A percentile compares a stretch with the other conserved stretches of the same genome.
Conservation (phyloP, 2,329 filamentous ascomycete genomes). For the Metarhizium album region DNA sequence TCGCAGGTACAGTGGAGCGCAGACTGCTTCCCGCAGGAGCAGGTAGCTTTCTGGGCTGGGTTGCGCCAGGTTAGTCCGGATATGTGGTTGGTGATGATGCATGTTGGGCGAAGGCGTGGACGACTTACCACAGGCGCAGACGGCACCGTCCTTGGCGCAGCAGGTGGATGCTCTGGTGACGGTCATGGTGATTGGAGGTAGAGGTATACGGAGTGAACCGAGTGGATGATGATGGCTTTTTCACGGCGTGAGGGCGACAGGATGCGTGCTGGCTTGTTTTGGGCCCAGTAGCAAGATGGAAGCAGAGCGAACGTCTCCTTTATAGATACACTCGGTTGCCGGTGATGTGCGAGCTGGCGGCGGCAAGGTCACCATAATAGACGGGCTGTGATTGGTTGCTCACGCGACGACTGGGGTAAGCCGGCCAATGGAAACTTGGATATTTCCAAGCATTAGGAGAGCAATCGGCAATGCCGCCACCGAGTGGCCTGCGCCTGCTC, state of each 20-base stretch:
- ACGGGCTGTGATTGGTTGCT: conserved; percentile 8
- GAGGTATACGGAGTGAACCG: background rate
- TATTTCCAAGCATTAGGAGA: conserved; percentile 11
- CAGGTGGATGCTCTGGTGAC: conserved; percentile 36
- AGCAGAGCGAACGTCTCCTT: conserved; percentile 6
- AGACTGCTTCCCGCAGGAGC: conserved; percentile 82
- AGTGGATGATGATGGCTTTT: background rate
- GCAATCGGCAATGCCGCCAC: background rate
- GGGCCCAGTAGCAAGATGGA: background rate
- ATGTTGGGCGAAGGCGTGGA: background rate
- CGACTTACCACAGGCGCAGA: conserved; percentile 47
- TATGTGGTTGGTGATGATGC: background rate
- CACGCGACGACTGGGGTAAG: background rate
- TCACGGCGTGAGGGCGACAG: background rate
- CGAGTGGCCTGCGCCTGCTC: no score
- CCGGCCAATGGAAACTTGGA: conserved; percentile 6
- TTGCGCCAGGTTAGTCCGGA: background rate
- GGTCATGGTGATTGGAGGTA: conserved; percentile 19
- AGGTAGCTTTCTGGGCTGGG: conserved; percentile 54
- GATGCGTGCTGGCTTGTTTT: background rate
- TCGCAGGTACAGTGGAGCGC: conserved; percentile 81
- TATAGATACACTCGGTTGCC: conserved; percentile 7
- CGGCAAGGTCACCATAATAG: background rate
- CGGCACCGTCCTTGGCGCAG: conserved; percentile 42
- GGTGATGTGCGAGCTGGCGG: conserved; percentile 1